phyloP scores from a whole-genome alignment of 768 basidiomycete genomes.

The Dentipellis fragilis region DNA sequence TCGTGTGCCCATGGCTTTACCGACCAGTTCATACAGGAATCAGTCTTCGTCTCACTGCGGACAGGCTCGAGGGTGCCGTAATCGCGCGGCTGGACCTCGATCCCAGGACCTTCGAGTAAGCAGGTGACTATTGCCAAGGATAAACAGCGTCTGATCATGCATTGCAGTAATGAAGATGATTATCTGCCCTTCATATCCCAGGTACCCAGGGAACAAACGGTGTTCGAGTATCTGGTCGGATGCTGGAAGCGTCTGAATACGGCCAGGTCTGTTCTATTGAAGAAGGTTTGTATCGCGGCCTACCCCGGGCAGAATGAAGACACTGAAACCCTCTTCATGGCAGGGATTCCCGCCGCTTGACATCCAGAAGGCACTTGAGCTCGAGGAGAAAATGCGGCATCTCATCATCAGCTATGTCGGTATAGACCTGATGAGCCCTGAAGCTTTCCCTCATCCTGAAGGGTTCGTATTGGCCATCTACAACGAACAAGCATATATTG shows the following conservation, averaged over 20 bases:
- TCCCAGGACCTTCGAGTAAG: slow-evolving; percentile 7
- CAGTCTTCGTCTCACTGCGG: slow-evolving; percentile 5
- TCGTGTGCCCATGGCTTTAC: neutral
- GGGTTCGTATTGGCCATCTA: slow-evolving; percentile 36
- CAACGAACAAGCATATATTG: neutral
- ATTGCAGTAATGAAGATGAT: slow-evolving; percentile 59
- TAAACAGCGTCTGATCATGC: neutral
- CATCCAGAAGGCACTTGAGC: slow-evolving; percentile 44
- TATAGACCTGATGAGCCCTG: slow-evolving; percentile 81
- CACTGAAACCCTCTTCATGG: neutral
- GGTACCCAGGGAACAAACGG: slow-evolving; percentile 67
- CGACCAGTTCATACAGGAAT: neutral
- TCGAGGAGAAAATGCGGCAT: slow-evolving; percentile 72
- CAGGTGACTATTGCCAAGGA: slow-evolving; percentile 4
- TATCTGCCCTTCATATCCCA: slow-evolving; percentile 66
- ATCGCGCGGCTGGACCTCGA: slow-evolving; percentile 13
- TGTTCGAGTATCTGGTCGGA: slow-evolving; percentile 82
- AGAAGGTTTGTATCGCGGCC: slow-evolving; percentile 39
- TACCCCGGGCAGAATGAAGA: no score
- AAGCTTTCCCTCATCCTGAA: slow-evolving; percentile 87
- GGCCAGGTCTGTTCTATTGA: slow-evolving; percentile 41
- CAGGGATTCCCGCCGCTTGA: slow-evolving; percentile 57
- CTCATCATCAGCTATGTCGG: slow-evolving; percentile 85
- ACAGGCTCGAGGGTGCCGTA: slow-evolving; percentile 11
- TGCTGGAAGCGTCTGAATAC: slow-evolving; percentile 85